Conservation (phyloP, 2,329 filamentous ascomycete genomes). For the Alternaria sp. region DNA sequence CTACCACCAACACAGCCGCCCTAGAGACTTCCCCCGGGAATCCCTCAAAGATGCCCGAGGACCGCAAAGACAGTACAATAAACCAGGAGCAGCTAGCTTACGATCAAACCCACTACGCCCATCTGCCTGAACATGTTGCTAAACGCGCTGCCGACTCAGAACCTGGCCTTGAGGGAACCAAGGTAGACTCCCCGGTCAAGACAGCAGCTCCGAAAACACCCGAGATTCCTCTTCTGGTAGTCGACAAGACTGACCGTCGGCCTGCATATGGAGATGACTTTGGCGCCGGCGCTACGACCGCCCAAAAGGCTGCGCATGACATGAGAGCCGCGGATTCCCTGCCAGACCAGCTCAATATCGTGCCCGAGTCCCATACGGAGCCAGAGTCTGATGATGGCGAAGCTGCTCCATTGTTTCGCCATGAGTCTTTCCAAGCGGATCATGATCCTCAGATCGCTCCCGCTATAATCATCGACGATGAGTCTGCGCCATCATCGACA, state of each 20-base stretch:
- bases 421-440: constrained; percentile 35
- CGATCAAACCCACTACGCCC: constrained; percentile 15
- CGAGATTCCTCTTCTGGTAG: constrained; percentile 34
- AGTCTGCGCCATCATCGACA: constrained; percentile 22
- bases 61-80: constrained; percentile 25
- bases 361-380: constrained; percentile 22
- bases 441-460: constrained; percentile 4
- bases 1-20: not conserved
- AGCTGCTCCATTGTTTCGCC: constrained; percentile 39
- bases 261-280: constrained; percentile 47
- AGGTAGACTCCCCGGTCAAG: constrained; percentile 18
- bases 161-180: constrained; percentile 24
- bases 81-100: constrained; percentile 25
- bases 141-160: constrained; percentile 33
- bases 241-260: constrained; percentile 46
- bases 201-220: constrained; percentile 11
- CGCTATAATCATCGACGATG: constrained; percentile 27
- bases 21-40: not conserved
- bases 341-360: constrained; percentile 40
- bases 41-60: constrained; percentile 12
- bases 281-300: constrained; percentile 38
- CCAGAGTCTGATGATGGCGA: constrained; percentile 23
- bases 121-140: constrained; percentile 15
- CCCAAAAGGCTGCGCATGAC: constrained; percentile 45
- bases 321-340: constrained; percentile 41